Base-by-base conservation (phyloP, 768 basidiomycete species). In the Suillus discolor region DNA sequence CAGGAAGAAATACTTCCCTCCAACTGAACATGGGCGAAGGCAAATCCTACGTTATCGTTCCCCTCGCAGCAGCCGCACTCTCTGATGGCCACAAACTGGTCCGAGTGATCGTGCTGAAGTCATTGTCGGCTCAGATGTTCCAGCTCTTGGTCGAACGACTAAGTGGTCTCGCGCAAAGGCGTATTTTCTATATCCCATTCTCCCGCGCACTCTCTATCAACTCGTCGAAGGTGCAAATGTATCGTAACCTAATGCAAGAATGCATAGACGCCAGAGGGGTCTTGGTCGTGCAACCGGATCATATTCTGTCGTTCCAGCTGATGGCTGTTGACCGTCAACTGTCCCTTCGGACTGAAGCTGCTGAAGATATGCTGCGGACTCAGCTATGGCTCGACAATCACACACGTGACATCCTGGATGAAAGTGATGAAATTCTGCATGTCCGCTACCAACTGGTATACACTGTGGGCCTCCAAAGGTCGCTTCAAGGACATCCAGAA, bases 11-110 rank as follows among this genome's bases (percentile, higher is more conserved):
- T 57, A 79, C 80, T 0, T 71, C 78, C 7, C 73, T 83, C 36
- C 85, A 87, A 47, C 79, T 87, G 18, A 85, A 87, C 59, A 87
- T 87, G 85, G 85, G 85, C 2, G 85, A 87, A 62, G 86, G 85
- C 1, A 87, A 87, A 65, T 79, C 80, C 2, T 81, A 79, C 0
- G 80, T 80, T 1, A 80, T 87, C 23, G 77, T 86, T 2, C 86
- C 86, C 0, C 73, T 86, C 38, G 72, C 79, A 1, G 74, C 76
- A 0, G 68, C 78, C 5, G 69, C 70, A 4, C 75, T 87, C 15
- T 81, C 86, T 0, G 75, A 87, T 67, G 79, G 82, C 1, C 18
- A 75, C 2, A 79, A 74, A 38, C 72, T 87, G 1, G 81, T 81
- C 47, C 80, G 86, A 13, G 79, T 87, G 45, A 74, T 87, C 6